A percentile compares a stretch with the other conserved stretches of the same genome.
Conservation (phyloP, 2,329 filamentous ascomycete genomes). For the Macroventuria anomochaeta region DNA sequence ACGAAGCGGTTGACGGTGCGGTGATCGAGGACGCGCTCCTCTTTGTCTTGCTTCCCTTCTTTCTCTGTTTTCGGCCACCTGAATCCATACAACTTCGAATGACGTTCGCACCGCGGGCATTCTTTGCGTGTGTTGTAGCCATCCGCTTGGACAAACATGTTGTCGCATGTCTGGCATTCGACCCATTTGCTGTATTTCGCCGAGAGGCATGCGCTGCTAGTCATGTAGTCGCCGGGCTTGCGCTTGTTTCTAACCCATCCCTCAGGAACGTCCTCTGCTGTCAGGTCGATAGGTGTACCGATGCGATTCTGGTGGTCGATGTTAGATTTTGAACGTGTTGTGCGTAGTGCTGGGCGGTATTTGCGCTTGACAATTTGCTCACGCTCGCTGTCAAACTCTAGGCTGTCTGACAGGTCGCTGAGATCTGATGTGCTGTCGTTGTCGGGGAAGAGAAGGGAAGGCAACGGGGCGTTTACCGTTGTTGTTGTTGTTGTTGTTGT, state of each 20-base stretch:
- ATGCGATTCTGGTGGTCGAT: slow-evolving; percentile 34
- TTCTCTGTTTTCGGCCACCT: slow-evolving; percentile 95
- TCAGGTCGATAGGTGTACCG: slow-evolving; percentile 38
- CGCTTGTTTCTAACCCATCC: slow-evolving; percentile 40
- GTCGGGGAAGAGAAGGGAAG: slow-evolving; percentile 34
- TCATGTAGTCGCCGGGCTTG: slow-evolving; percentile 69
- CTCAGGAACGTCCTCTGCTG: slow-evolving; percentile 23
- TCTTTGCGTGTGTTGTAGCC: slow-evolving; percentile 83
- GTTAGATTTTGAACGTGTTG: slow-evolving; percentile 47
- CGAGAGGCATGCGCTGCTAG: slow-evolving; percentile 76
- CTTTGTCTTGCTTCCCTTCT: slow-evolving; percentile 74
- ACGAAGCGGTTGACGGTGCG: slow-evolving; percentile 87
- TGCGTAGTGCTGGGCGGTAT: slow-evolving; percentile 34
- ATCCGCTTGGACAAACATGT: slow-evolving; percentile 84
- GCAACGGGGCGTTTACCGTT: slow-evolving; percentile 40
- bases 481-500: slow-evolving; percentile 37
- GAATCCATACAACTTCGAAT: slow-evolving; percentile 94
- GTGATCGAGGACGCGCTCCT: slow-evolving; percentile 77
- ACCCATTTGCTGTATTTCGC: slow-evolving; percentile 84
- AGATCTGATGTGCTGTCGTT: slow-evolving; percentile 48
- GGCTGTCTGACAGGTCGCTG: slow-evolving; percentile 49
- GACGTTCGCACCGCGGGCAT: slow-evolving; percentile 91
- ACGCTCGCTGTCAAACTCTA: slow-evolving; percentile 48
- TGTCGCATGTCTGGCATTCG: slow-evolving; percentile 82
- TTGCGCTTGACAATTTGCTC: slow-evolving; percentile 48